Base-by-base conservation (phyloP, 352 stramenopile species). In the Globisporangium cederbergense region DNA sequence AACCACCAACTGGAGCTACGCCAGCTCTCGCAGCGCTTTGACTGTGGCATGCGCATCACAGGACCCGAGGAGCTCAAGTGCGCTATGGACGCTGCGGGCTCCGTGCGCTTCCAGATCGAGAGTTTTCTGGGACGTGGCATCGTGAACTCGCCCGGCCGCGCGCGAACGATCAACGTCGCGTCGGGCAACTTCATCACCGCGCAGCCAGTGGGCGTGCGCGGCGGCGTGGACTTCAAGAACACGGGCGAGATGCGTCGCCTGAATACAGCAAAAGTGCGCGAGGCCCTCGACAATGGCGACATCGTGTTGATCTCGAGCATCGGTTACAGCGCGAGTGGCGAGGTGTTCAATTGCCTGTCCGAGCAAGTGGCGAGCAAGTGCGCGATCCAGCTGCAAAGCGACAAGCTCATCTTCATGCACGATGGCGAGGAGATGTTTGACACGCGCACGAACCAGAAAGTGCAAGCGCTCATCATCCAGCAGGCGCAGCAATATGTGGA, bases 101-200 rank as follows among this genome's bases (percentile, higher is more conserved):
- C 84, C 0, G 87, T 95, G 60, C 88, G 89, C 13, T 93, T 97
- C 68, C 86, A 94, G 64, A 96, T 97, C 67, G 89, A 97, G 71
- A 93, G 82, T 55, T 89, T 81, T 51, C 74, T 97, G 8, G 87
- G 85, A 2, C 80, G 89, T 34, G 89, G 89, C 2, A 92, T 97
- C 58, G 79, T 91, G 47, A 97, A 97, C 71, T 82, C 78, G 10
- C 85, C 86, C 0, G 86, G 87, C 46, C 76, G 81, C 22, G 73
- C 77, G 1, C 66, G 79, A 6, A 75, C 80, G 7, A 92, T 97
- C 65, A 98, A 97, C 71, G 95, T 99, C 47, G 86, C 97, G 4
- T 97, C 90, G 3, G 97, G 97, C 11, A 99, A 99, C 71, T 99
- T 98, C 75, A 98, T 98, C 76, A 97, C 92, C 10, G 96, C 96